Evolutionary conservation across 129 eudicot species (phyloP), one percentile per base, ranked within the genome.

Genomic region (Ambrosia trifida): DNA sequence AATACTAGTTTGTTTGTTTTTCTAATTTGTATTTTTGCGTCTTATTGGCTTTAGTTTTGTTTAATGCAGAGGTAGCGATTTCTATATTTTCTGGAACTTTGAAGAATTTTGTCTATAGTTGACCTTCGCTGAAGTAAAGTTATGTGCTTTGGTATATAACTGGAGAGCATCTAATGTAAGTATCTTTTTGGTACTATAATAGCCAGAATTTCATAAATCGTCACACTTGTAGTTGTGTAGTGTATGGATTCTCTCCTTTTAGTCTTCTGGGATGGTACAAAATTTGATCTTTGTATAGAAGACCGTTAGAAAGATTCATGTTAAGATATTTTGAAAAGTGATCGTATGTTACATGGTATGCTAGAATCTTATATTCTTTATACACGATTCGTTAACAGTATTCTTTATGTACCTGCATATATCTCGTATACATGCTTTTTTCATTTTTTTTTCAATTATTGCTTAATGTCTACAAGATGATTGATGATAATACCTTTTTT

Each of bases 101-200:
- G 44, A 59, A 70, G 76, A 50, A 62, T 40, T 69, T 70, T 64
- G 64, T 70, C 66, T 51, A 77, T 47, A 33, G 40, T 77, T 77
- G 76, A 70, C 76, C 14, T 13, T 41, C 52, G 66, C 66, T 17
- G 59, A 70, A 77, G 70, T 77, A 51, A 77, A 77, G 65, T 77
- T 53, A 38, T 50, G 58, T 49, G 28, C 35, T 68, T 77, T 70
- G 12, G 43, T 41, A 62, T 41, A 62, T 70, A 56, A 77, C 58
- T 51, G 60, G 59, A 62, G 41, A 63, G 69, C 72, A 69, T 61
- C 63, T 17, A 53, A 69, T 70, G 81, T 77, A 77, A 77, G 81
- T 70, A 17, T 51, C 53, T 59, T 60, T 58, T 75, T 64, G 72
- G 53, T 64, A 64, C 43, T 50, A 13, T 47, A 64, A 74, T 40